Conservation (phyloP, 495 filamentous ascomycete species). For the Copromyces sp. region DNA sequence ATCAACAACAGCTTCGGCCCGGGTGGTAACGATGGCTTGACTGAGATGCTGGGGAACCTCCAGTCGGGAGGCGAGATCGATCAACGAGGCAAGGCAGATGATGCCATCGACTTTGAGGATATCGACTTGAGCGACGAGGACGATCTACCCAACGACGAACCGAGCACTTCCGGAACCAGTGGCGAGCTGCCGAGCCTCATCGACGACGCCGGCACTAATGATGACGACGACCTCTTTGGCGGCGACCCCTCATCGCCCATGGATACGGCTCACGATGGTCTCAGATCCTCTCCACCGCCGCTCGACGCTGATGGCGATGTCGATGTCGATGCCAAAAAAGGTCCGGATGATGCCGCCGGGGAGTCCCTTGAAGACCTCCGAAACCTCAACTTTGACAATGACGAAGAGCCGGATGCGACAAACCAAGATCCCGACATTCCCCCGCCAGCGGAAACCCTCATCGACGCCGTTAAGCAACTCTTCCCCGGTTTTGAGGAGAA, state of each 20-base stretch:
- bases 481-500: constrained; percentile 63
- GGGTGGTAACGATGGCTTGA: constrained; percentile 3
- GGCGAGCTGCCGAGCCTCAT: constrained; percentile 36
- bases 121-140: constrained; percentile 64
- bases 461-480: constrained; percentile 56
- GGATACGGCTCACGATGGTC: constrained; percentile 18
- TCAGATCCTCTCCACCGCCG: constrained; percentile 25
- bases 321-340: constrained; percentile 22
- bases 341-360: constrained; percentile 9
- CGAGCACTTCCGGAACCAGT: constrained; percentile 20
- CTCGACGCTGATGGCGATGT: constrained; percentile 18
- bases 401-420: constrained; percentile 22
- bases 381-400: constrained; percentile 37
- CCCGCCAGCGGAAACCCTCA: constrained; percentile 49
- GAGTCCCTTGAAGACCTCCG: constrained; percentile 20
- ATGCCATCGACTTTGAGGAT: constrained; percentile 70
- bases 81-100: constrained; percentile 30
- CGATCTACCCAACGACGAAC: constrained; percentile 40
- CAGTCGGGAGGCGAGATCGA: constrained; percentile 19
- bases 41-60: constrained; percentile 15
- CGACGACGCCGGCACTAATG: constrained; percentile 36
- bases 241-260: constrained; percentile 29
- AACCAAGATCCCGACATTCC: constrained; percentile 42
- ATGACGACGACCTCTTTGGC: constrained; percentile 44
- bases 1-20: constrained; percentile 7